Conservation (phyloP, 495 filamentous ascomycete genomes). For the Neurospora cerealis region DNA sequence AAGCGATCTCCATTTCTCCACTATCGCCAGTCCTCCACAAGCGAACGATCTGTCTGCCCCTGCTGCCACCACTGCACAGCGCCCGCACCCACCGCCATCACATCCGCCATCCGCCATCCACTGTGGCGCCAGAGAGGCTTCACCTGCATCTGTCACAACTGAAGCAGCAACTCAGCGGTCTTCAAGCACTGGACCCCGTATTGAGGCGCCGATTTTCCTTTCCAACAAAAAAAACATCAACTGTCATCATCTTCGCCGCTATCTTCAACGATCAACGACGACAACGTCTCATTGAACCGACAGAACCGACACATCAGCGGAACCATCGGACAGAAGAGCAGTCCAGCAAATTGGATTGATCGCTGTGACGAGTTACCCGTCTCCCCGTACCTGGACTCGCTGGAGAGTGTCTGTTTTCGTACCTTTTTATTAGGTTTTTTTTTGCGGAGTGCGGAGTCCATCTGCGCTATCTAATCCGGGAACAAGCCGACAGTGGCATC, state of each 20-base stretch:
- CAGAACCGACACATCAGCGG: background rate
- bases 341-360: background rate
- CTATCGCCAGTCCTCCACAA: background rate
- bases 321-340: background rate
- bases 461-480: background rate
- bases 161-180: background rate
- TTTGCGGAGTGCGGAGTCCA: background rate
- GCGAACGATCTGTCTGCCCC: background rate
- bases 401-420: background rate
- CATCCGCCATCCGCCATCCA: background rate
- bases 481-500: background rate
- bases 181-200: background rate
- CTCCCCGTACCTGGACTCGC: background rate
- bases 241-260: background rate
- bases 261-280: background rate
- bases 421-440: background rate
- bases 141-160: background rate
- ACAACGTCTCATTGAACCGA: background rate
- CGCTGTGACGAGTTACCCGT: background rate
- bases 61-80: background rate
- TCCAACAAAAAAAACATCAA: background rate
- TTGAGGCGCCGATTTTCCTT: background rate
- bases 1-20: background rate
- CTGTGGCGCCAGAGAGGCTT: background rate
- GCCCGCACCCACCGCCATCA: background rate